phyloP scores from a whole-genome alignment of 225 moss, liverwort and hornwort species.

The Sphagnum contortum region DNA sequence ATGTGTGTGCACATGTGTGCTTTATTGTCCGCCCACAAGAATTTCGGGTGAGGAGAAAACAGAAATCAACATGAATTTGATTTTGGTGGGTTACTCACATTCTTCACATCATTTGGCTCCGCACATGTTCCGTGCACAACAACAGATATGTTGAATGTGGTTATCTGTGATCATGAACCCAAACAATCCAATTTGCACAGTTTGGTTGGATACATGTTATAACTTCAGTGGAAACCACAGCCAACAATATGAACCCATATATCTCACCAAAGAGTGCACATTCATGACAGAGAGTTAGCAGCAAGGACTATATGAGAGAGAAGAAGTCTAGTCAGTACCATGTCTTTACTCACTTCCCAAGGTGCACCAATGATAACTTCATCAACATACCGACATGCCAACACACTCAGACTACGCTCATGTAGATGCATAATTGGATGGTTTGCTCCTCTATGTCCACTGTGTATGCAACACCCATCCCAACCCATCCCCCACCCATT shows the following conservation, averaged over 20 bases:
- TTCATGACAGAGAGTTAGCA: background rate
- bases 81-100: conserved; percentile 30
- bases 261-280: background rate
- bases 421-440: conserved; percentile 99
- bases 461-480: conserved; percentile 9
- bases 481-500: no score
- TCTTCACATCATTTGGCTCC: conserved; percentile 55
- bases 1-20: no score
- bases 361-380: conserved; percentile 98
- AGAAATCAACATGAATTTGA: no score
- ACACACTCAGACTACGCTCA: conserved; percentile 88
- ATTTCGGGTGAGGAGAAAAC: no score
- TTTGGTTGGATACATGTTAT: no score
- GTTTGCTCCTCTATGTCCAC: conserved; percentile 77
- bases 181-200: background rate
- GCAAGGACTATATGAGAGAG: background rate
- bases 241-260: background rate
- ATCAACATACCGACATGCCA: conserved; percentile 87
- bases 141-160: conserved; percentile 82
- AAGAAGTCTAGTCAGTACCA: conserved; percentile 36
- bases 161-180: conserved; percentile 43
- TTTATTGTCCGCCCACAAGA: no score
- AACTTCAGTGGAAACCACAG: background rate
- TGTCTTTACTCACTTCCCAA: conserved; percentile 93
- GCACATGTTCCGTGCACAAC: conserved; percentile 77